Conservation (phyloP, 352 stramenopile genomes). For the Achlya hypogyna region DNA sequence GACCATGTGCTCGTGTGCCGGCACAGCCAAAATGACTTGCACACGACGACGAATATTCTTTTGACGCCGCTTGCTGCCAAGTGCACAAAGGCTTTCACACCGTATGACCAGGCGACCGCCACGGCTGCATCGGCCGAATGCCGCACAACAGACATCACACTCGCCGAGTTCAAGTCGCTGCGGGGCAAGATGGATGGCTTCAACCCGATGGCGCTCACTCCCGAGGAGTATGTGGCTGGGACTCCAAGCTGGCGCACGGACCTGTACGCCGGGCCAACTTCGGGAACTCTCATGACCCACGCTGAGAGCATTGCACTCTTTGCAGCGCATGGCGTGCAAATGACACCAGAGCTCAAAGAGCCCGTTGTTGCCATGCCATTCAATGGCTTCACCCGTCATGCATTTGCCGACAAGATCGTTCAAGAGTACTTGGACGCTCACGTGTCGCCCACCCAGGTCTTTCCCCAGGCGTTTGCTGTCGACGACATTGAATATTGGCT, state of each 20-base stretch:
- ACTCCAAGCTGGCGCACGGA: conserved; percentile 37
- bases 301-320: conserved; percentile 44
- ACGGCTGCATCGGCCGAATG: conserved; percentile 28
- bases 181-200: conserved; percentile 47
- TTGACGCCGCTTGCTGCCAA: conserved; percentile 39
- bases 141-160: conserved; percentile 49
- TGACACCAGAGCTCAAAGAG: conserved; percentile 48
- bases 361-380: conserved; percentile 41
- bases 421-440: conserved; percentile 42
- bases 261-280: conserved; percentile 26
- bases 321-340: conserved; percentile 26
- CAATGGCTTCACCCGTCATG: conserved; percentile 37
- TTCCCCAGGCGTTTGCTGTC: conserved; percentile 35
- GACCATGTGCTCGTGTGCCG: conserved; percentile 45
- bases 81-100: conserved; percentile 34
- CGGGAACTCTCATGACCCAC: conserved; percentile 35
- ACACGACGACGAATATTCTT: conserved; percentile 51
- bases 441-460: conserved; percentile 32
- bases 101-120: conserved; percentile 2
- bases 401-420: conserved; percentile 49
- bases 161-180: conserved; percentile 40
- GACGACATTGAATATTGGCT: conserved; percentile 43
- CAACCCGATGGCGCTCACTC: conserved; percentile 23
- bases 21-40: conserved; percentile 49
- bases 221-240: conserved; percentile 26